These are phyloP conservation scores for Cystobasidium tubakii DNA, from an alignment of 768 basidiomycete genomes.

Conservation along the genomic window DNA sequence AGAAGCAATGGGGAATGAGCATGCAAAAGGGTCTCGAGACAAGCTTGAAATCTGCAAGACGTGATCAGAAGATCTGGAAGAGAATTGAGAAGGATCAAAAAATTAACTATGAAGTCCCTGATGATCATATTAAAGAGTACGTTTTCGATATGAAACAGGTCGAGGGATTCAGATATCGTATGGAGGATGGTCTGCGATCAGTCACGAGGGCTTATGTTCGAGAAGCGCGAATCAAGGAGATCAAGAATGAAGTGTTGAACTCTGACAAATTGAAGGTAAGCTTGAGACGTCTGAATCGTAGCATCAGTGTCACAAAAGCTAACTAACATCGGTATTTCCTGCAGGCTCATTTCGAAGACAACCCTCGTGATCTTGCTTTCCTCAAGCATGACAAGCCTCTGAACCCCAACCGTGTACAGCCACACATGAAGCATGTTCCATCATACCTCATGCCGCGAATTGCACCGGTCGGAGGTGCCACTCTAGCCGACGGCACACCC, in stretches of 20 bases:
- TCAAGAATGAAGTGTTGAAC: constrained; percentile 87
- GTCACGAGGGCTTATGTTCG: constrained; percentile 79
- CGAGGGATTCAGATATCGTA: constrained; percentile 92
- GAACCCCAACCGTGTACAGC: constrained; percentile 78
- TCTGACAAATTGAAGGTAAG: constrained; percentile 91
- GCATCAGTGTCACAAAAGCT: too few species aligned
- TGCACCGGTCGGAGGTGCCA: constrained; percentile 54
- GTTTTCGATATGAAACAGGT: constrained; percentile 92
- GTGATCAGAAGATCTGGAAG: constrained; percentile 69
- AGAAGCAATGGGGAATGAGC: constrained; percentile 59
- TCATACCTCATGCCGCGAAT: constrained; percentile 83
- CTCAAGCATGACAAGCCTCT: constrained; percentile 89
- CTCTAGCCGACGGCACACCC: constrained; percentile 5
- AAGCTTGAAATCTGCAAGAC: constrained; percentile 62
- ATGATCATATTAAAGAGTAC: constrained; percentile 66
- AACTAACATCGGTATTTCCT: too few species aligned
- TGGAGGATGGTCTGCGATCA: constrained; percentile 87
- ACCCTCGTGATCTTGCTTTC: constrained; percentile 85
- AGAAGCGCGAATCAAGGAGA: constrained; percentile 87
- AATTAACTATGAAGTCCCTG: constrained; percentile 64
- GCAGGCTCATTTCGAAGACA: constrained; percentile 95
- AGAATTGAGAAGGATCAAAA: constrained; percentile 70
- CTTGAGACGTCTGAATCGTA: neutral
- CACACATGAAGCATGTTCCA: constrained; percentile 94
- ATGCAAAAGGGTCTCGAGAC: constrained; percentile 59